phyloP scores from a whole-genome alignment of 2,329 filamentous ascomycete species.

The Bipolaris oryzae region DNA sequence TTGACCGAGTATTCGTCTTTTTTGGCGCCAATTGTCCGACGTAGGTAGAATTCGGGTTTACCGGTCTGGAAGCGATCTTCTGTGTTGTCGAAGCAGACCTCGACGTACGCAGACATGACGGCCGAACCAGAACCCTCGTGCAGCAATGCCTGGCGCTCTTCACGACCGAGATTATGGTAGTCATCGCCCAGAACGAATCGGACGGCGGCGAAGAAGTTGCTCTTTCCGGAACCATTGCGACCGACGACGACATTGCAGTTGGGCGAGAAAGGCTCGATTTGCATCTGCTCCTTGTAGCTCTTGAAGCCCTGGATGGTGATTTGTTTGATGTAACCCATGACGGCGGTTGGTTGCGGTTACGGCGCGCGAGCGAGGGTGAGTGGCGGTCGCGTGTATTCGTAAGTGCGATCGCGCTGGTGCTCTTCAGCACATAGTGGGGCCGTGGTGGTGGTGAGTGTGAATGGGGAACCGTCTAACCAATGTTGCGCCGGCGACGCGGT shows the following conservation, averaged over 20 bases:
- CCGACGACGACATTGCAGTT: constrained; percentile 99
- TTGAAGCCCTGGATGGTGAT: constrained; percentile 99
- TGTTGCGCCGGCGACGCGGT: constrained; percentile 29
- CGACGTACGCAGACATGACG: constrained; percentile 99
- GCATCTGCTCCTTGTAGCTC: constrained; percentile 99
- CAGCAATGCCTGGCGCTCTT: constrained; percentile 93
- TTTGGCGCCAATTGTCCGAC: constrained; percentile 93
- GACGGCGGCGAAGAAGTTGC: constrained; percentile 99
- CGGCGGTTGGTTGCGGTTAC: constrained; percentile 20
- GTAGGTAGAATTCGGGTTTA: constrained; percentile 86
- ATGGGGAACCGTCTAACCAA: constrained; percentile 12
- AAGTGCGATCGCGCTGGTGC: constrained; percentile 19
- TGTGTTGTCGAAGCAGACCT: constrained; percentile 97
- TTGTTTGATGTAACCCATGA: constrained; percentile 84
- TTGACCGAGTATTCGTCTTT: constrained; percentile 99
- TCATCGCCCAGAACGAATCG: constrained; percentile 98
- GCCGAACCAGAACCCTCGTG: constrained; percentile 97
- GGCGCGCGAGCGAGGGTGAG: not conserved
- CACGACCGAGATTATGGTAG: constrained; percentile 92
- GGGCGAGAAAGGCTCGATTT: constrained; percentile 96
- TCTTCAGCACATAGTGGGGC: constrained; percentile 29
- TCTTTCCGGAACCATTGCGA: constrained; percentile 98
- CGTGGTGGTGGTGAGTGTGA: constrained; percentile 13
- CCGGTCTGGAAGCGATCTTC: constrained; percentile 95
- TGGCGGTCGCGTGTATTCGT: constrained; percentile 3